These are phyloP conservation scores for Trapa incisa DNA, from an alignment of 345 rosid genomes.

Conservation along the genomic window DNA sequence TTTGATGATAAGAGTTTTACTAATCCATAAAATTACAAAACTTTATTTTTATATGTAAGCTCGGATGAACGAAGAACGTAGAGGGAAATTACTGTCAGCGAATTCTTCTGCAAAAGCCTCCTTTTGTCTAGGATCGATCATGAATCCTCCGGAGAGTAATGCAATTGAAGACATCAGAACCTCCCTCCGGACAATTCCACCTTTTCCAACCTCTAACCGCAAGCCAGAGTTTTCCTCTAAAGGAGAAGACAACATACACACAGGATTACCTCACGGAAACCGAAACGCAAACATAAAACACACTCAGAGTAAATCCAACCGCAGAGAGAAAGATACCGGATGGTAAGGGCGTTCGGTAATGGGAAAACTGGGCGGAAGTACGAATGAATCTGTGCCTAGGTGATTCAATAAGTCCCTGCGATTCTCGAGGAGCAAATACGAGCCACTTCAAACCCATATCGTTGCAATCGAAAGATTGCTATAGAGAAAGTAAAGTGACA, in stretches of 20 bases:
- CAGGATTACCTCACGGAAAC: background rate
- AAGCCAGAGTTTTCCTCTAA: conserved; percentile 19
- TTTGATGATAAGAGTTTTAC: background rate
- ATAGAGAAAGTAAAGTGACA: background rate
- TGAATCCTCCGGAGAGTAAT: conserved; percentile 24
- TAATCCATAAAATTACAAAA: background rate
- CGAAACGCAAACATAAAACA: background rate
- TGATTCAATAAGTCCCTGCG: background rate
- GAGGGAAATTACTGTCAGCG: conserved; percentile 52
- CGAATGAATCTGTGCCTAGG: background rate
- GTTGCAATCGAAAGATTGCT: background rate
- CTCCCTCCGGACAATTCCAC: conserved; percentile 41
- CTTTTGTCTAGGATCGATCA: conserved; percentile 17
- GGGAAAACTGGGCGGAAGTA: background rate
- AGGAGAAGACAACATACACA: background rate
- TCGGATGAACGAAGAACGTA: background rate
- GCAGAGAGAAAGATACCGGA: background rate
- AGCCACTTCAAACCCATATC: background rate
- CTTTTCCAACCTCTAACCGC: background rate
- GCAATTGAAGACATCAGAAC: conserved; percentile 35
- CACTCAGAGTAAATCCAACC: background rate
- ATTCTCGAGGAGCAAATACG: background rate
- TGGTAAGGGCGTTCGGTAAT: background rate
- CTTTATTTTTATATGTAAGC: background rate
- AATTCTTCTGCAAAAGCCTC: conserved; percentile 53